Percentiles rank a stretch among this genome's conserved stretches.
Evolutionary conservation across 176 grass and related monocot species (phyloP).

Genomic region (Tillandsia fasciculata): DNA sequence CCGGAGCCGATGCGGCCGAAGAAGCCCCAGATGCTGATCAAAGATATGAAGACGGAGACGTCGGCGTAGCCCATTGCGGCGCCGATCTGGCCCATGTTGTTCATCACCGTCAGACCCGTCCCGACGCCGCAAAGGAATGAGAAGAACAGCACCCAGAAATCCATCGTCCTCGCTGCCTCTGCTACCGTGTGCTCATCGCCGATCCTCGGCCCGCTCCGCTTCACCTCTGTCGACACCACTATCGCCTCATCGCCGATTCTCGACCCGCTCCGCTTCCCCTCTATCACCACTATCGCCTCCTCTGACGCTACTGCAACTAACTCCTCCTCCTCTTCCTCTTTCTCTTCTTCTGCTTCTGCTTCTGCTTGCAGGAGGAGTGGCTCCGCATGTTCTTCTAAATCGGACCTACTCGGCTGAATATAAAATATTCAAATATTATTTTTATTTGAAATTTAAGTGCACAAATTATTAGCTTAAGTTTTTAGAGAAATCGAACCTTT

Average conservation of each 20-base stretch:
- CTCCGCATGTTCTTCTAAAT: background rate
- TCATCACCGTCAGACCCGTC: slow-evolving; percentile 87
- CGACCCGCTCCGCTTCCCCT: background rate
- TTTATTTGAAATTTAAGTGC: too few relatives aligned
- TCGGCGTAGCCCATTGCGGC: slow-evolving; percentile 75
- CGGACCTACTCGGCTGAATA: too few relatives aligned
- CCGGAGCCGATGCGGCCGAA: slow-evolving; percentile 87
- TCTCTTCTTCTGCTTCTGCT: slow-evolving; percentile 16
- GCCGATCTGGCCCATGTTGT: slow-evolving; percentile 98
- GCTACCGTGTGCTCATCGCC: slow-evolving; percentile 89
- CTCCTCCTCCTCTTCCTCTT: slow-evolving; percentile 42
- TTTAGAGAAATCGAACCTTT: background rate
- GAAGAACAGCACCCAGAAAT: slow-evolving; percentile 86
- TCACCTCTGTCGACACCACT: background rate
- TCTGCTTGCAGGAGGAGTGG: slow-evolving; percentile 13
- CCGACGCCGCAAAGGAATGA: slow-evolving; percentile 86
- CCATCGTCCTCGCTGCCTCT: slow-evolving; percentile 45
- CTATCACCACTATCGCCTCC: slow-evolving; percentile 9
- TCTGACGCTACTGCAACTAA: background rate
- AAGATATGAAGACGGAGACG: slow-evolving; percentile 91
- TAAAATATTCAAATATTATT: too few relatives aligned
- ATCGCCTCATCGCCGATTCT: background rate
- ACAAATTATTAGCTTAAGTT: too few relatives aligned
- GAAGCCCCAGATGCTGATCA: slow-evolving; percentile 96
- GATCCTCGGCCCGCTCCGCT: slow-evolving; percentile 26